Evolutionary conservation across 345 rosid genomes (phyloP).

Genomic region (Cardamine chenopodiifolia): DNA sequence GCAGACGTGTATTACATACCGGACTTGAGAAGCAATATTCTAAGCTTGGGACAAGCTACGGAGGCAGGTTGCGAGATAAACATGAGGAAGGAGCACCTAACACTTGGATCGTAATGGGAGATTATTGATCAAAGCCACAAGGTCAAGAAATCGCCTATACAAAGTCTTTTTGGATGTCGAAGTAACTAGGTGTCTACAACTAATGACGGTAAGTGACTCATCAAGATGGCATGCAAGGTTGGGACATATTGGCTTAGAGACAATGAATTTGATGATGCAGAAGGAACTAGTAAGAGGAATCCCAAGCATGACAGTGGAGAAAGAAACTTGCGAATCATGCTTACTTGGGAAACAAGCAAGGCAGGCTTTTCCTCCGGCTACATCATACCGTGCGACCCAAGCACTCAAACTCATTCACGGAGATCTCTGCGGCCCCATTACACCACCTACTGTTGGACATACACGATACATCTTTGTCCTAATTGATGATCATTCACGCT

Average conservation of each 20-base stretch:
- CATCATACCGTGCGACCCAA: background rate
- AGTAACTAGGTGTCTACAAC: background rate
- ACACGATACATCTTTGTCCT: background rate
- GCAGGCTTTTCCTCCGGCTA: background rate
- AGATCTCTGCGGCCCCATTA: background rate
- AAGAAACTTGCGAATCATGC: background rate
- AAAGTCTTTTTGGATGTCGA: background rate
- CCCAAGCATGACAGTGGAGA: background rate
- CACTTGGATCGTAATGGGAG: too few species aligned
- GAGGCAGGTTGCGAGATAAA: background rate
- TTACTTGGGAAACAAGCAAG: background rate
- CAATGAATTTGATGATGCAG: too few species aligned
- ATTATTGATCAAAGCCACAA: rapidly evolving
- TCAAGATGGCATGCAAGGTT: background rate
- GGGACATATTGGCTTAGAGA: background rate
- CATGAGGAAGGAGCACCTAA: background rate
- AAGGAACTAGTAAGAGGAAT: background rate
- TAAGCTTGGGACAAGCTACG: background rate
- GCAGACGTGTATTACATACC: background rate
- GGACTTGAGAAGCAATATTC: too few species aligned
- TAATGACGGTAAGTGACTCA: background rate
- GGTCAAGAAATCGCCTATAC: too few species aligned
- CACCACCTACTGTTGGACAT: background rate
- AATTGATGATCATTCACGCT: background rate
- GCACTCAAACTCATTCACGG: background rate